phyloP scores from a whole-genome alignment of 1,139 yeast genomes.

The Diutina neorugosa region DNA sequence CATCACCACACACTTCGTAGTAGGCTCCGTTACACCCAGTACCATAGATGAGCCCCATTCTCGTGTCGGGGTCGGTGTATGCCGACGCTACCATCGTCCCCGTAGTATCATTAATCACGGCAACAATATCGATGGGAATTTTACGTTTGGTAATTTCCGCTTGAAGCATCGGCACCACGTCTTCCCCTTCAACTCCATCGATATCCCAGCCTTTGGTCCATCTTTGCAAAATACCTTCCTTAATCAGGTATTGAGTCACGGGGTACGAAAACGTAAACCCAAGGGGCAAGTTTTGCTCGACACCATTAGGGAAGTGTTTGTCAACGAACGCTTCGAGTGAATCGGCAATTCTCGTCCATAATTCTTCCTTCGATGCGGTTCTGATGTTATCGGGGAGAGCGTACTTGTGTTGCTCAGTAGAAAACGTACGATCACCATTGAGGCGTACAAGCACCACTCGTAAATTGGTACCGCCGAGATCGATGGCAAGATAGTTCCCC shows the following conservation, averaged over 20 bases:
- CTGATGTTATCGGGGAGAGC: conserved; percentile 64
- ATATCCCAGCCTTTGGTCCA: conserved; percentile 99
- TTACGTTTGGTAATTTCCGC: conserved; percentile 48
- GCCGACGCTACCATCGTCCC: conserved; percentile 95
- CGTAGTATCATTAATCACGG: conserved; percentile 92
- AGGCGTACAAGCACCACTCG: conserved; percentile 79
- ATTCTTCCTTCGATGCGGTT: conserved; percentile 63
- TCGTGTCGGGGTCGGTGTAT: conserved; percentile 79
- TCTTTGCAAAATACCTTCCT: conserved; percentile 78
- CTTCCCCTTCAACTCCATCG: conserved; percentile 85
- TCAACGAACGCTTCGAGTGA: conserved; percentile 54
- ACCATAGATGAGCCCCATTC: conserved; percentile 94
- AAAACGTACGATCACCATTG: conserved; percentile 69
- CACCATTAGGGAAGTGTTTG: conserved; percentile 56
- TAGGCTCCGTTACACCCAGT: conserved; percentile 98
- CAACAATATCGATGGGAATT: conserved; percentile 78
- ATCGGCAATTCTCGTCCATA: conserved; percentile 80
- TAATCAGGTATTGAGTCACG: conserved; percentile 71
- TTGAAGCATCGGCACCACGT: conserved; percentile 87
- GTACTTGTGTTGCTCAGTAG: conserved; percentile 74
- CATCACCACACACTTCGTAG: conserved; percentile 61
- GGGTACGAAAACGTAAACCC: conserved; percentile 97
- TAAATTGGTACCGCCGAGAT: conserved; percentile 90
- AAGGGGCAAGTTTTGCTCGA: conserved; percentile 44
- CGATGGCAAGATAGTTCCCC: conserved; percentile 86